Conservation (phyloP, 768 basidiomycete genomes). For the Gloeostereum incarnatum region DNA sequence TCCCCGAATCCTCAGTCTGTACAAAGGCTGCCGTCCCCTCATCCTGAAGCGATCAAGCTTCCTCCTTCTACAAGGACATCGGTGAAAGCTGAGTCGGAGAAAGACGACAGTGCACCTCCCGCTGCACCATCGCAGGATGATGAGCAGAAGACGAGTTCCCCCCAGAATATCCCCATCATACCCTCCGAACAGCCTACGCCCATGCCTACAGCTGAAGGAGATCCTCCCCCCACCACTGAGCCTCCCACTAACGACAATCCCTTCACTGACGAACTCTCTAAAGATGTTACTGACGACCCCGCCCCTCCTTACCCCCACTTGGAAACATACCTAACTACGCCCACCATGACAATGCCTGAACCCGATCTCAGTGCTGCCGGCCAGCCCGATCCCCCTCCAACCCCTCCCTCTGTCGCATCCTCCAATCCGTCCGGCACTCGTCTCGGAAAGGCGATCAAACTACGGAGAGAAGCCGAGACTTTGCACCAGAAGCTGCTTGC, state of each 20-base stretch:
- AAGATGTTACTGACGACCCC: background rate
- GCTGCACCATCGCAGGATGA: no score
- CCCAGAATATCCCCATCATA: no score
- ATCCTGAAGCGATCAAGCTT: no score
- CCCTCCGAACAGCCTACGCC: no score
- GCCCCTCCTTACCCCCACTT: background rate
- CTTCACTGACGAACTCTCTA: background rate
- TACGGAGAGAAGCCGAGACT: conserved; percentile 1
- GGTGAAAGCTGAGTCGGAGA: no score
- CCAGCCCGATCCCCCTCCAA: background rate
- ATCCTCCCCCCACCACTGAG: background rate
- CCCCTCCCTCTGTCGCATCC: conserved; percentile 33
- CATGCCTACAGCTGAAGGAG: no score
- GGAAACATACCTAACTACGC: background rate
- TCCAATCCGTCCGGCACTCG: conserved; percentile 38
- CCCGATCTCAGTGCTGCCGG: background rate
- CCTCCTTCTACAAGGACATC: no score
- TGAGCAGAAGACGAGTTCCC: no score
- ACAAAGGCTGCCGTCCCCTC: no score
- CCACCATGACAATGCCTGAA: background rate
- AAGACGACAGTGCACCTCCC: no score
- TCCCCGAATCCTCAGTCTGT: no score
- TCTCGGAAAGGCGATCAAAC: background rate
- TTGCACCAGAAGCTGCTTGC: background rate
- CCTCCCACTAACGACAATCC: background rate